Percentiles rank a stretch among this genome's conserved stretches.
Evolutionary conservation across 495 filamentous ascomycete genomes (phyloP).

Genomic region (Annulohypoxylon moriforme): DNA sequence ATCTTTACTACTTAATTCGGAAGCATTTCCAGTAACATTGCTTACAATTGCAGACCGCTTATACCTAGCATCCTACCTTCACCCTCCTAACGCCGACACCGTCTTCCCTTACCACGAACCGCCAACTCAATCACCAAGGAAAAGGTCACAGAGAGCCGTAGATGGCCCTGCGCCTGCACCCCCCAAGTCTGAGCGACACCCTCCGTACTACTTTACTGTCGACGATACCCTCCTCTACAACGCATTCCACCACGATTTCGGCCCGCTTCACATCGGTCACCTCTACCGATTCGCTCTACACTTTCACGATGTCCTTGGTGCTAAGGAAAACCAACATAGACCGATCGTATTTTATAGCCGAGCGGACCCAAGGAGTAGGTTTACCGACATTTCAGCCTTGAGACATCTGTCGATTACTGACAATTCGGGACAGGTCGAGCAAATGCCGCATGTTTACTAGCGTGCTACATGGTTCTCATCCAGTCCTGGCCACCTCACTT

Average conservation of each 20-base stretch:
- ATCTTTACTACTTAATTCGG: constrained; percentile 22
- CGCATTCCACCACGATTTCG: constrained; percentile 98
- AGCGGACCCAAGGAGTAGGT: constrained; percentile 86
- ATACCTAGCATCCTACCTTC: constrained; percentile 92
- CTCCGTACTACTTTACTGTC: constrained; percentile 94
- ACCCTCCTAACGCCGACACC: constrained; percentile 80
- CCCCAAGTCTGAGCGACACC: constrained; percentile 53
- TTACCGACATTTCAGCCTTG: not conserved
- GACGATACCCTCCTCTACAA: constrained; percentile 96
- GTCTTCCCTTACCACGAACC: constrained; percentile 84
- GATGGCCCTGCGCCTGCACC: constrained; percentile 62
- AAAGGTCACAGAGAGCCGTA: constrained; percentile 76
- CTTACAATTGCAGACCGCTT: constrained; percentile 78
- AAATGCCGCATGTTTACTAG: constrained; percentile 95
- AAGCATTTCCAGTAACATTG: constrained; percentile 42
- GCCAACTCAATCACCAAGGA: constrained; percentile 69
- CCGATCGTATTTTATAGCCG: constrained; percentile 95
- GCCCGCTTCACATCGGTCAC: constrained; percentile 95
- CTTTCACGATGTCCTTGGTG: constrained; percentile 93
- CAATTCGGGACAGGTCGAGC: constrained; percentile 70
- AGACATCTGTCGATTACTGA: constrained; percentile 23
- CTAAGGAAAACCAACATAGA: constrained; percentile 79
- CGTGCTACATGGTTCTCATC: constrained; percentile 98
- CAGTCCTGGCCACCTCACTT: constrained; percentile 98
- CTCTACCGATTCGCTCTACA: constrained; percentile 94